Evolutionary conservation across 2,329 filamentous ascomycete species (phyloP), one percentile per base, ranked within the genome.

Genomic region (Pyrenochaeta sp.): DNA sequence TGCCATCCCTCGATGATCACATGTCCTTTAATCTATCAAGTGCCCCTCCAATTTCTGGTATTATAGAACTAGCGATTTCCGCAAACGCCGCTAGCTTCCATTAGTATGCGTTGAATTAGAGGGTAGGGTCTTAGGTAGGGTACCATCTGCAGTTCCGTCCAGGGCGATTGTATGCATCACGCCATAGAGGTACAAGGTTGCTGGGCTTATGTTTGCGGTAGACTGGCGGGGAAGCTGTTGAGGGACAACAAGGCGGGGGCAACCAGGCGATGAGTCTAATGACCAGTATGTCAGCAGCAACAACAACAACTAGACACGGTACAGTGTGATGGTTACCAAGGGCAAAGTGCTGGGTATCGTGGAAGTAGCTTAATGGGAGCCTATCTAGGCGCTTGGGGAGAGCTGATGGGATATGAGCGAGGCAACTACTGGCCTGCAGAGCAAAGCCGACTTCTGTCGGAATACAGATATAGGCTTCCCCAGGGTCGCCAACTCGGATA

Each of bases 391-490:
- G 15, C n/a, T 15, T 36, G n/a, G 33, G 33, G 15, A 36, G 33
- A 36, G 14, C 15, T 18, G 33, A 9, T 36, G 33, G 17, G 14
- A 2, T 36, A 17, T 18, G 2, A 36, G 33, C 9, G 14, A 36
- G 15, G 33, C 31, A 40, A 45, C 50, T 39, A 27, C 49, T 20
- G 36, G 54, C 54, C 45, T 49, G 50, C 20, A 63, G 45, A 54
- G 60, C 56, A 56, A 51, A 30, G 46, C 60, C 56, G 41, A 63
- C 49, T 46, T 60, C 54, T 49, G 56, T 49, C 7, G 56, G 54
- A n/a, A 63, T 56, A 6, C 30, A 47, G 6, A 63, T 43, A 49
- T 63, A 63, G 29, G 60, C 56, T 56, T 60, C 56, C 27, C 49
- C 45, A 49, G 51, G 52, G 49, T 58, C 47, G 39, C 54, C 49